Evolutionary conservation across 176 grass and related monocot genomes (phyloP), one percentile per base, ranked within the genome.

Genomic region (Raddia guianensis): DNA sequence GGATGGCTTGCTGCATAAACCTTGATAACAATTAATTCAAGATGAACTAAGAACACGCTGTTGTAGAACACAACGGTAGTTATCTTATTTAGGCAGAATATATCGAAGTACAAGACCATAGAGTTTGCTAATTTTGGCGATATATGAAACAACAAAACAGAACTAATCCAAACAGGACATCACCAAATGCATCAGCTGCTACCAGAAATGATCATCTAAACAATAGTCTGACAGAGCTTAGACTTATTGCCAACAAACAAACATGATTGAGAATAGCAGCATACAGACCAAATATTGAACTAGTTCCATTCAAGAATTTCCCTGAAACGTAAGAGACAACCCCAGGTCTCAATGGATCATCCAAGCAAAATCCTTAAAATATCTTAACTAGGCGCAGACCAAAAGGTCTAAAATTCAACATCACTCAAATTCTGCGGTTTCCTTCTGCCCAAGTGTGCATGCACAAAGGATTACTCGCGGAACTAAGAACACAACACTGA

Each of bases 221-320:
- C 50, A 80, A 86, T 61, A 82, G 5, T 53, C 57, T 73, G 83
- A 72, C 66, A 48, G 19, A 52, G 53, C 51, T 60, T 37, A 14
- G 74, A 83, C 74, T 70, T 54, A 46, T 40, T 76, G 72, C 59
- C 33, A 80, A 59, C 82, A 63, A 48, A 49, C 32, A 65, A n/a
- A 54, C 58, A 72, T 50, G n/a, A 48, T 32, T 44, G 15, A 15
- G 27, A 27, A 27, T 27, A 27, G 27, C 27, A 27, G 61, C 16
- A 37, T 46, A 20, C 16, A 48, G 0, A 40, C 56, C 12, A 32
- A 50, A 51, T 9, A 58, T 84, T 11, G 9, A 59, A 72, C 40
- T 56, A 44, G 12, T 72, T 66, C 59, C 82, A 51, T 10, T 15
- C 16, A 20, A 89, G 48, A 80, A 75, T 47, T 82, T 77, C 27